Base-by-base conservation (phyloP, 2,329 filamentous ascomycete species). In the Pseudocercospora vitis region DNA sequence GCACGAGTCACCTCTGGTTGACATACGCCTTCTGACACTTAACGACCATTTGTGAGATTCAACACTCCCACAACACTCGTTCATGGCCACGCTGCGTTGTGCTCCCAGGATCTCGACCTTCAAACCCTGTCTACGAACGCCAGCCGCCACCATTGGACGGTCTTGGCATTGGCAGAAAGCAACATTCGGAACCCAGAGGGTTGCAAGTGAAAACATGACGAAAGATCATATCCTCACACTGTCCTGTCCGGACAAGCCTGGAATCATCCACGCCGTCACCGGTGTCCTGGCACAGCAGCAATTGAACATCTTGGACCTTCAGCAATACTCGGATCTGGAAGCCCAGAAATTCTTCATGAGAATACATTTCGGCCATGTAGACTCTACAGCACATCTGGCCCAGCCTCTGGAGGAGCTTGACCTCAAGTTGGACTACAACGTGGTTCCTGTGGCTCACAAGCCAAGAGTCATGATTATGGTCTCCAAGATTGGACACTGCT, bases 341-440 rank as follows among this genome's bases (percentile, higher is more conserved):
- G 87, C 85, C 16, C 76, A 87, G 68, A 86, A 81, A 53, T 94
- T 94, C 78, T 94, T 94, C 76, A 92, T 94, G 89, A 83, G 89
- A 69, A 87, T 92, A 63, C 88, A 91, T 72, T 92, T 92, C 65
- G 86, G 83, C 7, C 81, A 86, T 56, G 78, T 77, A 3, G 61
- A 70, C 4, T 70, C 77, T 31, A 73, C 76, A 5, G 70, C 69
- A 55, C 73, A 80, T 59, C 75, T 90, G 44, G 71, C 67, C 6
- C 71, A 69, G 52, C 78, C 81, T 5, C 85, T 92, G 63, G 72
- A 77, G 35, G 86, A 86, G 2, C 64, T 74, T 48, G 77, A 84
- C 21, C 81, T 89, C 73, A 67, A 77, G 53, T 87, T 90, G 84
- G 42, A 45, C 7, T 90, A 87, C 74, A 79, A 88, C 63, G 80